A percentile compares a stretch with the other conserved stretches of the same genome.
Conservation (phyloP, 345 rosid genomes). For the Salix koriyanagi region DNA sequence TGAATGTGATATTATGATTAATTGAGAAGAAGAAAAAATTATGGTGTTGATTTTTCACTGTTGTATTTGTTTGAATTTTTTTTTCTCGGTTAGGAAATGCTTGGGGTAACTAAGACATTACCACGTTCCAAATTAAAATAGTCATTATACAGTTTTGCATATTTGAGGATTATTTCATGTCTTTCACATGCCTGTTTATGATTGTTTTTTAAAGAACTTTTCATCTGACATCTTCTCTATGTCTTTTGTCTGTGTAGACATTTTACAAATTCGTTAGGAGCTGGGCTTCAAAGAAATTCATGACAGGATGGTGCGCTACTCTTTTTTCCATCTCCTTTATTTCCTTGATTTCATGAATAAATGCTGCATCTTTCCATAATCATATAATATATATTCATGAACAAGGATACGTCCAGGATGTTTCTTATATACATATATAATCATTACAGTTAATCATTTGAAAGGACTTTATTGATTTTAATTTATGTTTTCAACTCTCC, state of each 20-base stretch:
- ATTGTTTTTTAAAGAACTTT: background rate
- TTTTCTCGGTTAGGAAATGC: too few species aligned
- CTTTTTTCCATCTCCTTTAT: constrained; percentile 13
- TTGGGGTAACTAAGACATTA: too few species aligned
- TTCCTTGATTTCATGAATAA: background rate
- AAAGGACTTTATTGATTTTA: background rate
- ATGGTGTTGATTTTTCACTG: too few species aligned
- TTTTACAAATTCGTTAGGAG: constrained; percentile 83
- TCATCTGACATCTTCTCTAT: constrained; percentile 12
- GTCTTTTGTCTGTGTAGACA: constrained; percentile 45
- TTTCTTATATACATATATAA: too few species aligned
- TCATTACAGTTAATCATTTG: too few species aligned
- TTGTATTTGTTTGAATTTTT: too few species aligned
- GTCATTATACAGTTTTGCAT: background rate
- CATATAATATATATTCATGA: background rate
- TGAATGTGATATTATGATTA: too few species aligned
- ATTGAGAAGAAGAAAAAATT: too few species aligned
- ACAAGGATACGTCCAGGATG: too few species aligned
- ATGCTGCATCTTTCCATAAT: background rate
- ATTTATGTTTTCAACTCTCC: background rate
- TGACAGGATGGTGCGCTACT: constrained; percentile 83
- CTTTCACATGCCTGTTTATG: background rate
- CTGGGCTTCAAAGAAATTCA: constrained; percentile 99
- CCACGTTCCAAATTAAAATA: background rate
- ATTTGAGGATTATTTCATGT: background rate